These are phyloP conservation scores for Aspergillus nidulans DNA, from an alignment of 495 filamentous ascomycete genomes.

Conservation along the genomic window DNA sequence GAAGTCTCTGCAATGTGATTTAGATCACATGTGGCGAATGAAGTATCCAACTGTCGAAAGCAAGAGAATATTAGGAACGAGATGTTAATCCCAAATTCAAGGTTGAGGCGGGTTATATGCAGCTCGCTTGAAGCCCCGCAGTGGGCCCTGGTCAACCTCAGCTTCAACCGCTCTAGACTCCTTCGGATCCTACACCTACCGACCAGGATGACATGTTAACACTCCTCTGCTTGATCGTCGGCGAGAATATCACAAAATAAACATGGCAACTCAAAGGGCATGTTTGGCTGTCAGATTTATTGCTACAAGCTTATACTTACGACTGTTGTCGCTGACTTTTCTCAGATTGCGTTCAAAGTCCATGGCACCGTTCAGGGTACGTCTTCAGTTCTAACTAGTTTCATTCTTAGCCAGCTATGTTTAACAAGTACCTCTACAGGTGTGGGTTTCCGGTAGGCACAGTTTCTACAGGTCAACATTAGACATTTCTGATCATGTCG, in stretches of 20 bases:
- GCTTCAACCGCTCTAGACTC: background rate
- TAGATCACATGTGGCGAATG: no score
- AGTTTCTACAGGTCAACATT: conserved; percentile 6
- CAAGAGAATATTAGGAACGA: no score
- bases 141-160: background rate
- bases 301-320: background rate
- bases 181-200: background rate
- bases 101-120: no score
- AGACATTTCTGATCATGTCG: conserved; percentile 1
- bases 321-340: background rate
- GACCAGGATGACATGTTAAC: background rate
- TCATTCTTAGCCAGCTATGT: background rate
- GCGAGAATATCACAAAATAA: background rate
- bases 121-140: background rate
- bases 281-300: background rate
- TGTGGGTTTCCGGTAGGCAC: conserved; percentile 64
- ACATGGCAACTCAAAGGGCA: conserved; percentile 15
- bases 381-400: background rate
- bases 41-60: no score
- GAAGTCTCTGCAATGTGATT: no score
- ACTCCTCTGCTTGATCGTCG: background rate
- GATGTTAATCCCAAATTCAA: no score
- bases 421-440: conserved; percentile 35
- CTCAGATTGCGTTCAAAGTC: conserved; percentile 48
- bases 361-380: conserved; percentile 51